Conservation (phyloP, 768 basidiomycete species). For the Zangia roseola region DNA sequence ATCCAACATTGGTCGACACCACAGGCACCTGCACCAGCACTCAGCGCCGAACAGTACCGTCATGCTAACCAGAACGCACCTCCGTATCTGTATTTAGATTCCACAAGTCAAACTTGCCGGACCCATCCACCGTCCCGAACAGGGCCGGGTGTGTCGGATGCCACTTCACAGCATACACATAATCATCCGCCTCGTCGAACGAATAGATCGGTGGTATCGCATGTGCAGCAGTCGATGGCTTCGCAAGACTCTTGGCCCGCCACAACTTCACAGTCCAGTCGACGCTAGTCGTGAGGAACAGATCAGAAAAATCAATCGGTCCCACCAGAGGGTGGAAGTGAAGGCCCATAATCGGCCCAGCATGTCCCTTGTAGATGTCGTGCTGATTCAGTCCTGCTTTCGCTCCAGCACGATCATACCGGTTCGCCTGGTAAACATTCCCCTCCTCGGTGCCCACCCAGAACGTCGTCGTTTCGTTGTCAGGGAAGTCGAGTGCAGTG, state of each 20-base stretch:
- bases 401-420: constrained; percentile 94
- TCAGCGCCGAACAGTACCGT: constrained; percentile 2
- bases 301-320: constrained; percentile 90
- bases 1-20: constrained; percentile 80
- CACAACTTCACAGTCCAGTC: constrained; percentile 99
- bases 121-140: constrained; percentile 92
- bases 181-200: constrained; percentile 97
- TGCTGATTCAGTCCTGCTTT: constrained; percentile 94
- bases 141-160: constrained; percentile 93
- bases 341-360: constrained; percentile 91
- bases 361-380: constrained; percentile 91
- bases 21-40: constrained; percentile 69
- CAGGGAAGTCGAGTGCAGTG: constrained; percentile 90
- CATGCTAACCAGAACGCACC: constrained; percentile 48
- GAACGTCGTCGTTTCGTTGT: constrained; percentile 95
- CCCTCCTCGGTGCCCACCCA: constrained; percentile 99
- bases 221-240: constrained; percentile 58
- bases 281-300: constrained; percentile 89
- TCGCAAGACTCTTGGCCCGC: constrained; percentile 77
- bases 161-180: constrained; percentile 99
- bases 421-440: constrained; percentile 92
- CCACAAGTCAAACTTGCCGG: constrained; percentile 96
- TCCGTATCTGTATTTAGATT: constrained; percentile 97
- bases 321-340: constrained; percentile 93
- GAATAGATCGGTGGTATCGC: constrained; percentile 79